Conservation (phyloP, 2,329 filamentous ascomycete species). For the Colletotrichum echinochloae region DNA sequence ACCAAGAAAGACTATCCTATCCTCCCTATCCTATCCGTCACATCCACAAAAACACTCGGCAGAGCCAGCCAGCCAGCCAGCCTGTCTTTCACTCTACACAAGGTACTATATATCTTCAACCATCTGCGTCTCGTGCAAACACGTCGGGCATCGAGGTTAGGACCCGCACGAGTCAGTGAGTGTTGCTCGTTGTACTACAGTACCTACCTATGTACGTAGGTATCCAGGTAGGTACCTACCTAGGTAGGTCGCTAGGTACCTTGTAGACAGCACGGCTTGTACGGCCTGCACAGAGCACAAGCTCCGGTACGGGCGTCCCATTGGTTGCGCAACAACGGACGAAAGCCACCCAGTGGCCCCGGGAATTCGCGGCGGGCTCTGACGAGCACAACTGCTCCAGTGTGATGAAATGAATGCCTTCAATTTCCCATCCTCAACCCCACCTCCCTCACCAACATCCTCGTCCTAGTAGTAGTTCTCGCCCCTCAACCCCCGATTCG, state of each 20-base stretch:
- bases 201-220: no score
- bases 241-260: no score
- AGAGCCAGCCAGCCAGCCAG: no score
- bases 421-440: constrained; percentile 21
- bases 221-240: no score
- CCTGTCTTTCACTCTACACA: neutral
- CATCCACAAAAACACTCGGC: neutral
- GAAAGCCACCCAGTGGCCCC: constrained; percentile 15
- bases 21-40: neutral
- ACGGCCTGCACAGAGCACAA: constrained; percentile 39
- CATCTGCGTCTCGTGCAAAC: no score
- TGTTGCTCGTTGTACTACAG: no score
- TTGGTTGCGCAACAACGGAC: constrained; percentile 32
- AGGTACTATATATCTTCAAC: no score
- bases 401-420: constrained; percentile 21
- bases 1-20: neutral
- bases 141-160: neutral
- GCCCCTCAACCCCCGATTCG: no score
- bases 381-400: constrained; percentile 38
- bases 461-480: no score
- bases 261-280: no score
- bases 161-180: no score
- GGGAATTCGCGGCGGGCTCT: constrained; percentile 36
- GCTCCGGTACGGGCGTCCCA: constrained; percentile 19
- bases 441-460: neutral